These are phyloP conservation scores for Nigrospora sphaerica DNA, from an alignment of 2,329 filamentous ascomycete genomes.

Conservation along the genomic window DNA sequence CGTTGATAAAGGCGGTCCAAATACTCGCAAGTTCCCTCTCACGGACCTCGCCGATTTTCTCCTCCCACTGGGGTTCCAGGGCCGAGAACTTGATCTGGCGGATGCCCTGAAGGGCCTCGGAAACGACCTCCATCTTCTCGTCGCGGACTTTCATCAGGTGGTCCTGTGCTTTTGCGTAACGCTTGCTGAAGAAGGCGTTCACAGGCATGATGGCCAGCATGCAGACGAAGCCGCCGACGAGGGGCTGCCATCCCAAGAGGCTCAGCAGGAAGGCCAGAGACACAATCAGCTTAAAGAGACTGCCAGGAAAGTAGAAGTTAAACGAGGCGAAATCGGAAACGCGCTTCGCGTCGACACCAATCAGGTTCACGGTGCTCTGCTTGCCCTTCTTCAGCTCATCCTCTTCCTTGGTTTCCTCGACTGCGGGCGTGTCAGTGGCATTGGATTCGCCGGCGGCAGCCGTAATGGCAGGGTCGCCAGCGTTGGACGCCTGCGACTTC, in stretches of 20 bases:
- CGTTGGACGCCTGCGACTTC: conserved; percentile 25
- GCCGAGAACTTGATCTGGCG: conserved; percentile 82
- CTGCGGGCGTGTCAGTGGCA: conserved; percentile 22
- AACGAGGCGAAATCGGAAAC: conserved; percentile 62
- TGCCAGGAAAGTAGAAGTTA: conserved; percentile 58
- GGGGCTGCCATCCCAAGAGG: conserved; percentile 65
- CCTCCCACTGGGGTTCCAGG: conserved; percentile 67
- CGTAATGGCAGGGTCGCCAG: conserved; percentile 18
- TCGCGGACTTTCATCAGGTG: conserved; percentile 70
- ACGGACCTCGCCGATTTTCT: conserved; percentile 58
- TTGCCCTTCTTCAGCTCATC: conserved; percentile 41
- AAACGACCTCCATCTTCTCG: conserved; percentile 67
- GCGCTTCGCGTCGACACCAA: conserved; percentile 68
- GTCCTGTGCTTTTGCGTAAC: conserved; percentile 59
- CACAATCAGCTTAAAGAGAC: conserved; percentile 55
- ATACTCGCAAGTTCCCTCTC: conserved; percentile 60
- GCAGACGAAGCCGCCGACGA: conserved; percentile 57
- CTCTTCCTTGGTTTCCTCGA: conserved; percentile 31
- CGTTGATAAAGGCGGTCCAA: conserved; percentile 59
- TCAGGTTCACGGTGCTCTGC: conserved; percentile 70
- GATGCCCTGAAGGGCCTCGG: conserved; percentile 71
- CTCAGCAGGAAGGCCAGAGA: conserved; percentile 60
- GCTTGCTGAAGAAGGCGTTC: conserved; percentile 60
- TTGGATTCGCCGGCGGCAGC: conserved; percentile 19
- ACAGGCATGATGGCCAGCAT: conserved; percentile 60